Percentiles rank a stretch among this genome's conserved stretches.
These are phyloP conservation scores for Termitomyces sp. DNA, from an alignment of 768 basidiomycete species.

Conservation along the genomic window DNA sequence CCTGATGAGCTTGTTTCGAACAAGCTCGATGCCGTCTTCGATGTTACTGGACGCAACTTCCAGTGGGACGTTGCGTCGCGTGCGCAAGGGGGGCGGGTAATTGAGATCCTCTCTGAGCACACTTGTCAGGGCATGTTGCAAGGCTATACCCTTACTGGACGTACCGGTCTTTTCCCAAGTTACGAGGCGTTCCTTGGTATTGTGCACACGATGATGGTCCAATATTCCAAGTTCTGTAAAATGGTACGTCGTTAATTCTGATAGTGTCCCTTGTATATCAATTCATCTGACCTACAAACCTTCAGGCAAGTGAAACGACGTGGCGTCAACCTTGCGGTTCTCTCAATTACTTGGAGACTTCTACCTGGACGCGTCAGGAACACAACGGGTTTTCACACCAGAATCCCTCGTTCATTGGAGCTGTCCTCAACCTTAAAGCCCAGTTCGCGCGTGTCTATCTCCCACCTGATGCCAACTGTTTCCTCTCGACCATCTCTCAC, in stretches of 20 bases:
- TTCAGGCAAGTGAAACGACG: constrained; percentile 46
- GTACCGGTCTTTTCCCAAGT: constrained; percentile 80
- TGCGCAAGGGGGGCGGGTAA: constrained; percentile 71
- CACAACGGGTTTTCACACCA: constrained; percentile 92
- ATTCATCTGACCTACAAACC: not conserved
- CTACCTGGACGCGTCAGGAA: constrained; percentile 80
- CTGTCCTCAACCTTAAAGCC: constrained; percentile 76
- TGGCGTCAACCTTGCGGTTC: constrained; percentile 73
- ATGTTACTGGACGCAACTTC: constrained; percentile 65
- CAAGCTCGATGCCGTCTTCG: constrained; percentile 79
- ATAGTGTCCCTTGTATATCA: not conserved
- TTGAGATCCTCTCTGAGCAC: constrained; percentile 88
- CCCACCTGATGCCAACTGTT: constrained; percentile 88
- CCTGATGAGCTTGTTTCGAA: constrained; percentile 87
- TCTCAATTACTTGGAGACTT: constrained; percentile 85
- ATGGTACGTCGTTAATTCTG: constrained; percentile 39
- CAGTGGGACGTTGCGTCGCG: constrained; percentile 77
- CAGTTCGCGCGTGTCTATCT: constrained; percentile 71
- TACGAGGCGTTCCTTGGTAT: constrained; percentile 93
- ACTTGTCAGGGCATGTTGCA: constrained; percentile 89
- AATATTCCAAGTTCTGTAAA: constrained; percentile 85
- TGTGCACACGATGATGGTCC: constrained; percentile 85
- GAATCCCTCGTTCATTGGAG: constrained; percentile 80
- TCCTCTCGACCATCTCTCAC: constrained; percentile 78
- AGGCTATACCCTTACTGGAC: constrained; percentile 87